Percentiles rank a stretch among this genome's conserved stretches.
These are phyloP conservation scores for Globisporangium viniferum DNA, from an alignment of 352 stramenopile genomes.

Conservation along the genomic window DNA sequence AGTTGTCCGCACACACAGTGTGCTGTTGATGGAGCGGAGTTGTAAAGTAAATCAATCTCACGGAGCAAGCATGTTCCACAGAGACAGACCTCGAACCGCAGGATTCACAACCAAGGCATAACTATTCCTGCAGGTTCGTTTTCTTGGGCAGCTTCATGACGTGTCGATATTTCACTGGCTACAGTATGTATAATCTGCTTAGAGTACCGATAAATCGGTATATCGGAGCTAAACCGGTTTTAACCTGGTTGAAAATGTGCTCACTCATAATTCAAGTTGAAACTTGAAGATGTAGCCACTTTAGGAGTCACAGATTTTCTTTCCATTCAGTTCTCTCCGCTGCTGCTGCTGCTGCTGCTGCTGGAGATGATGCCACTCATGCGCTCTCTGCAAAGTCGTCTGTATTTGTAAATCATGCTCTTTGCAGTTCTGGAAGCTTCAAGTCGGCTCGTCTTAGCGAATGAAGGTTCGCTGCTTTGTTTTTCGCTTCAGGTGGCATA, in stretches of 20 bases:
- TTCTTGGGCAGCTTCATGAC: no score
- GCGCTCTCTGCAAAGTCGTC: not conserved
- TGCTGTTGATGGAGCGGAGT: no score
- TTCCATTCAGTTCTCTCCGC: not conserved
- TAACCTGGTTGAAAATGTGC: not conserved
- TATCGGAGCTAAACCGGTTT: not conserved
- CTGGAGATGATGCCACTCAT: not conserved
- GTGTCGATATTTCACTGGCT: not conserved
- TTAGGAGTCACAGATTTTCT: no score
- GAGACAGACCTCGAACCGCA: no score
- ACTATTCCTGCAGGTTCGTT: no score
- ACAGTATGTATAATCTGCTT: not conserved
- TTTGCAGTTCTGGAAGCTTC: slow-evolving; percentile 11
- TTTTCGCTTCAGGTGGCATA: not conserved
- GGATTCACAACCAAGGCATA: no score
- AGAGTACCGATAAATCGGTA: not conserved
- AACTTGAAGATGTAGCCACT: not conserved
- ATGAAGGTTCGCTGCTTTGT: not conserved
- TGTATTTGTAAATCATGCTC: not conserved
- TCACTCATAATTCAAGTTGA: not conserved
- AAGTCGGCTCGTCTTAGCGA: slow-evolving; percentile 3
- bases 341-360: not conserved
- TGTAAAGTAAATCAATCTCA: no score
- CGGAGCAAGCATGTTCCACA: no score
- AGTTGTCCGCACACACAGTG: no score